These are phyloP conservation scores for Lentinus brumalis DNA, from an alignment of 768 basidiomycete species.

Conservation along the genomic window DNA sequence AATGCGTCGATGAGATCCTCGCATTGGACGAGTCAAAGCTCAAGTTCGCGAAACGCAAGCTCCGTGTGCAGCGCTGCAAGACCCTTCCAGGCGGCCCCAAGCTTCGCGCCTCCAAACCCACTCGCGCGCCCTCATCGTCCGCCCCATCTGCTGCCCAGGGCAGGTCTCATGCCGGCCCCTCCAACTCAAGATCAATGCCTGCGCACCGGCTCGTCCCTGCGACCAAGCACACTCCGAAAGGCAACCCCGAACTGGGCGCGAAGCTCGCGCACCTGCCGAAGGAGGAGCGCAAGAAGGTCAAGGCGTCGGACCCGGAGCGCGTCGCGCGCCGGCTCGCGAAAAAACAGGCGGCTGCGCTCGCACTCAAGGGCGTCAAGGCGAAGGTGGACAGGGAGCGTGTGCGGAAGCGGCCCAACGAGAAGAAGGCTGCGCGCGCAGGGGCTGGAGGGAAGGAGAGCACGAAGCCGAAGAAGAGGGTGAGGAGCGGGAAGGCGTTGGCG, in stretches of 20 bases:
- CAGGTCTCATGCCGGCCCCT: conserved; percentile 1
- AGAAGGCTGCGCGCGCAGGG: conserved; percentile 25
- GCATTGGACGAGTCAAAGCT: conserved; percentile 76
- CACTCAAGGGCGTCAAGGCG: conserved; percentile 38
- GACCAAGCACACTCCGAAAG: conserved; percentile 56
- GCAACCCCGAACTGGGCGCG: conserved; percentile 80
- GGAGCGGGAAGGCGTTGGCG: conserved; percentile 54
- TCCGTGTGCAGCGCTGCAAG: conserved; percentile 91
- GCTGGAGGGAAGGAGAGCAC: conserved; percentile 28
- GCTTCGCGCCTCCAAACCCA: conserved; percentile 30
- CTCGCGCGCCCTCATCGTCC: conserved; percentile 22
- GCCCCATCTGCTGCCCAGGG: conserved; percentile 16
- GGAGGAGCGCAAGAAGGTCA: conserved; percentile 82
- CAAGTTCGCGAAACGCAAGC: conserved; percentile 90
- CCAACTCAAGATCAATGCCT: background rate
- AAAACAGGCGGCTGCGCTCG: conserved; percentile 75
- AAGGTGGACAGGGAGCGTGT: conserved; percentile 47
- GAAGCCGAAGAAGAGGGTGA: conserved; percentile 46
- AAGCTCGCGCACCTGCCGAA: conserved; percentile 78
- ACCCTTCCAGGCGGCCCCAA: conserved; percentile 48
- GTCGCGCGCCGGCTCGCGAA: conserved; percentile 85
- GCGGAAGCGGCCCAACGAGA: conserved; percentile 42
- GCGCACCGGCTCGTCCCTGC: conserved; percentile 9
- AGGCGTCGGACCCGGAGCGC: conserved; percentile 78
- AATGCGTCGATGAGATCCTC: conserved; percentile 91